These are phyloP conservation scores for Euphrasia confusa DNA, from an alignment of 257 asterid genomes.

Conservation along the genomic window DNA sequence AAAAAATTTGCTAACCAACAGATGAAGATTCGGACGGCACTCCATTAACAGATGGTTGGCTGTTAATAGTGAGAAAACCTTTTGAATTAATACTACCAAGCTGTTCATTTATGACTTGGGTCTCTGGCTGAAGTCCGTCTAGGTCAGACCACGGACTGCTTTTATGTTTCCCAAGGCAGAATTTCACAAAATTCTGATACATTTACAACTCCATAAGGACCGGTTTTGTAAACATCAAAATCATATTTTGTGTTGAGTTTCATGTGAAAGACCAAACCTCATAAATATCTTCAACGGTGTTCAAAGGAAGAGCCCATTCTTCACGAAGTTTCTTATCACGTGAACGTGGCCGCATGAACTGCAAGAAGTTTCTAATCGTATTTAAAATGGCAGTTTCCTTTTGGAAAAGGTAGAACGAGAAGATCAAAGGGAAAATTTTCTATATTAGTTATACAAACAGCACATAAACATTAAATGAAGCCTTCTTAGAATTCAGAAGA, in stretches of 20 bases:
- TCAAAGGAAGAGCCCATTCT: conserved; percentile 87
- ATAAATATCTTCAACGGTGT: conserved; percentile 58
- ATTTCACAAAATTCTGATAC: conserved; percentile 62
- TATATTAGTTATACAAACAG: neutral
- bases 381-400: conserved; percentile 11
- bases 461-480: no score
- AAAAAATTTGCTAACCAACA: conserved; percentile 50
- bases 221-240: conserved; percentile 14
- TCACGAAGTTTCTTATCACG: conserved; percentile 82
- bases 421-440: neutral
- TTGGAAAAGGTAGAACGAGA: neutral
- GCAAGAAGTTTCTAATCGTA: conserved; percentile 30
- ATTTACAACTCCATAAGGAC: conserved; percentile 27
- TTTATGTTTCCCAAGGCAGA: conserved; percentile 78
- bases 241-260: conserved; percentile 5
- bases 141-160: conserved; percentile 91
- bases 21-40: conserved; percentile 73
- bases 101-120: conserved; percentile 74
- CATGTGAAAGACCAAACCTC: conserved; percentile 47
- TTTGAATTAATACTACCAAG: conserved; percentile 62
- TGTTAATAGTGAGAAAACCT: conserved; percentile 88
- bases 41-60: conserved; percentile 96
- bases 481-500: no score
- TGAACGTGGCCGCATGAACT: conserved; percentile 92
- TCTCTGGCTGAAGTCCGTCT: conserved; percentile 96